These are phyloP conservation scores for Komagataella populi DNA, from an alignment of 805 yeast genomes.

Conservation along the genomic window DNA sequence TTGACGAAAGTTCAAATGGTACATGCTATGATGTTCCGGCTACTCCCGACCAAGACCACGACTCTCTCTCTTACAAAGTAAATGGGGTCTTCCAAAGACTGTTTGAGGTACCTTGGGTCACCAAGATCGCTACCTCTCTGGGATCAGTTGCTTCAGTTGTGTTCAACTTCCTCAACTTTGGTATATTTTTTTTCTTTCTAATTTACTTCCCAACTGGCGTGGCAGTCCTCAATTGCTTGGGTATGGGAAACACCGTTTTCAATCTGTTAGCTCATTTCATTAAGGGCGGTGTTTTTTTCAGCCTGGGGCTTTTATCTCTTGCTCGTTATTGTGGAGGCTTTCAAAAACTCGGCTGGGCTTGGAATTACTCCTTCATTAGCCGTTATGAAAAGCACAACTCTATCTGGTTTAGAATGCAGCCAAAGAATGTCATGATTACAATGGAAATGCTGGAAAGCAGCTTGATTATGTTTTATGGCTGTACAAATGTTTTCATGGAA, in stretches of 20 bases:
- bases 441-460: slow-evolving; percentile 80
- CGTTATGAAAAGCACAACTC: slow-evolving; percentile 10
- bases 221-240: slow-evolving; percentile 59
- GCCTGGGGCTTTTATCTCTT: slow-evolving; percentile 65
- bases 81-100: slow-evolving; percentile 20
- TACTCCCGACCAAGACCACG: neutral
- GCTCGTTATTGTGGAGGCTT: slow-evolving; percentile 84
- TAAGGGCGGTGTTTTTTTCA: slow-evolving; percentile 83
- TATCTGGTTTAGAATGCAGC: slow-evolving; percentile 25
- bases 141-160: slow-evolving; percentile 20
- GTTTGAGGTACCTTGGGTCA: slow-evolving; percentile 15
- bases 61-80: slow-evolving; percentile 9
- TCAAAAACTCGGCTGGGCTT: slow-evolving; percentile 69
- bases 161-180: slow-evolving; percentile 46
- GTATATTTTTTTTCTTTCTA: slow-evolving; percentile 45
- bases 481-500: slow-evolving; percentile 82
- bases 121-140: slow-evolving; percentile 7
- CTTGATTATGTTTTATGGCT: slow-evolving; percentile 77
- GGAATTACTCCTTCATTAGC: slow-evolving; percentile 44
- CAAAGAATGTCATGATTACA: slow-evolving; percentile 36
- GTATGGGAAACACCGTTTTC: slow-evolving; percentile 54
- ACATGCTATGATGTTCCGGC: neutral
- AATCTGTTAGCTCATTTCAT: slow-evolving; percentile 89
- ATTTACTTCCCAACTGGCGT: slow-evolving; percentile 41
- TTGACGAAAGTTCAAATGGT: neutral